Evolutionary conservation across 768 basidiomycete genomes (phyloP), one percentile per base, ranked within the genome.

Genomic region (Russula brevipes): DNA sequence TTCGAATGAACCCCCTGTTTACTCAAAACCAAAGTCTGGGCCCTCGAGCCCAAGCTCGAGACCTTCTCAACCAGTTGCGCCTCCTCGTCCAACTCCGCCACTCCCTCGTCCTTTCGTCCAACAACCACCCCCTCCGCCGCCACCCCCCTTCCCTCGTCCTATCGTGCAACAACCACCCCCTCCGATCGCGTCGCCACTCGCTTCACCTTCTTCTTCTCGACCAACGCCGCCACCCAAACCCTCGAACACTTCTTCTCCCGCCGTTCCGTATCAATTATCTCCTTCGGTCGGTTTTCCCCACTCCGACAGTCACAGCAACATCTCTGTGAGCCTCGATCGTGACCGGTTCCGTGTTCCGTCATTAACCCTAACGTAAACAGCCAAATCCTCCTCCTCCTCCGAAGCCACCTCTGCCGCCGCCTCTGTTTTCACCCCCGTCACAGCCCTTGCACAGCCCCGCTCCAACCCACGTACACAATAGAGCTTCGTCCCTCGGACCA

Each of bases 1-100:
- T 76, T 95, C 92, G 24, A 79, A 79, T 36, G 82, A 86, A 51
- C 95, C 96, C 47, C 95, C 95, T 7, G 85, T 98, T 16, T 97
- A 94, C 72, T 86, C 95, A 38, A 93, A 88, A 74, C 87, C 91
- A 16, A 81, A 78, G 67, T 64, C 67, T 68, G 61, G 70, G 42
- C 67, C 68, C 38, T 33, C 52, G 8, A 0, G 9, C 8, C 5
- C 53, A 16, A 12, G 62, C 46, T 64, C 61, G 62, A 54, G 70
- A 42, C 60, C 69, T 61, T 67, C 71, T 42, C 45, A 70, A 3
- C 47, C 68, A 33, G 45, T 69, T 6, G 55, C 54, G 30, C 60
- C 61, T 17, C 55, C 73, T 19, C 69, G 65, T 5, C 67, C 69
- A 30, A 61, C 67, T n/a, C 65, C 71, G 50, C 68, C 64, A 33